Conservation (phyloP, 495 filamentous ascomycete species). For the Talaromyces borbonicus region DNA sequence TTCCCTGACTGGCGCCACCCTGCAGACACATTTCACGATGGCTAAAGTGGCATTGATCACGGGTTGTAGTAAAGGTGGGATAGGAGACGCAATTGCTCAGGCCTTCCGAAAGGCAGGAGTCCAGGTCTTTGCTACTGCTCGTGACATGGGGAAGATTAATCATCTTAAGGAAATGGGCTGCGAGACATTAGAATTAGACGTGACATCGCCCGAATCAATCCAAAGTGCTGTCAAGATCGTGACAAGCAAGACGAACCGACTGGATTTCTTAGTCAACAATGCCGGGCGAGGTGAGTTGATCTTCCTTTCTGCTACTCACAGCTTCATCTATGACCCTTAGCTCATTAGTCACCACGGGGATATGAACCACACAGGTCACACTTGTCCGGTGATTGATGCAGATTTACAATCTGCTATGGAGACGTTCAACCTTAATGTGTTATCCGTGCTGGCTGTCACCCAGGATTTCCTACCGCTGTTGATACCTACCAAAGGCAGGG, state of each 20-base stretch:
- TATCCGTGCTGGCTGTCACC: conserved; percentile 43
- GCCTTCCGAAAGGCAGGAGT: conserved; percentile 24
- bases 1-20: background rate
- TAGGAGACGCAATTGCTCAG: conserved; percentile 30
- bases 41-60: conserved; percentile 36
- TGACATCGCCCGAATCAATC: conserved; percentile 11
- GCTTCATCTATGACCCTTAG: background rate
- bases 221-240: conserved; percentile 34
- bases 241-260: conserved; percentile 40
- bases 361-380: background rate
- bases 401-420: conserved; percentile 38
- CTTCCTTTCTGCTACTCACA: background rate
- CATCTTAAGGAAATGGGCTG: conserved; percentile 12
- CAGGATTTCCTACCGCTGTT: conserved; percentile 46
- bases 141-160: conserved; percentile 20
- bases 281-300: conserved; percentile 44
- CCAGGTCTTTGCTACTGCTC: conserved; percentile 29
- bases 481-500: conserved; percentile 39
- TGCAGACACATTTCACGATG: background rate
- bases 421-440: conserved; percentile 55
- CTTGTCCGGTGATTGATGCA: conserved; percentile 42
- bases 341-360: background rate
- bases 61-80: conserved; percentile 35
- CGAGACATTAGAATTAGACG: conserved; percentile 15
- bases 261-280: conserved; percentile 61